A percentile compares a stretch with the other conserved stretches of the same genome.
These are phyloP conservation scores for Pseudonectria buxi DNA, from an alignment of 2,329 filamentous ascomycete genomes.

Conservation along the genomic window DNA sequence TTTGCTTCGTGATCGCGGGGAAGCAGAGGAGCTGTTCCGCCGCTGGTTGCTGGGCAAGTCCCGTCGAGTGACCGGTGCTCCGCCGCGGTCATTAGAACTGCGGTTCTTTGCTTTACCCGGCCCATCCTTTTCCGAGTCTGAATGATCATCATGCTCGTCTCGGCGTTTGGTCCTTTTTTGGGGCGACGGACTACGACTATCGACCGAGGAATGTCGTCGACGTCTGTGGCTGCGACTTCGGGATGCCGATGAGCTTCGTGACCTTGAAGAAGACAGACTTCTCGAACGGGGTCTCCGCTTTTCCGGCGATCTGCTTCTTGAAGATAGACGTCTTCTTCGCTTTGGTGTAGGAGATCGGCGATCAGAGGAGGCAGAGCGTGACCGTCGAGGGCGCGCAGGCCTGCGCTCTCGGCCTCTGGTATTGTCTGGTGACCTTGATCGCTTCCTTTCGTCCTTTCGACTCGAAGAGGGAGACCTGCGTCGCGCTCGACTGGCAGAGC, in stretches of 20 bases:
- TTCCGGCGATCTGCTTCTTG: conserved; percentile 39
- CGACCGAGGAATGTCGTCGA: conserved; percentile 2
- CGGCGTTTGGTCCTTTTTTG: conserved; percentile 11
- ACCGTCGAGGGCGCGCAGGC: conserved; percentile 16
- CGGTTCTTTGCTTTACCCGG: conserved; percentile 3
- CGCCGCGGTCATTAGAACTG: conserved; percentile 7
- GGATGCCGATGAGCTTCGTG: conserved; percentile 30
- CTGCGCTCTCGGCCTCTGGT: conserved; percentile 17
- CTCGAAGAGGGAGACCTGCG: conserved; percentile 28
- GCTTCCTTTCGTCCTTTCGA: conserved; percentile 29
- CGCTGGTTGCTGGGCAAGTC: conserved; percentile 27
- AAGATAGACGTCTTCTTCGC: conserved; percentile 43
- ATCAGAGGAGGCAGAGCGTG: conserved; percentile 31
- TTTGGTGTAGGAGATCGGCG: conserved; percentile 41
- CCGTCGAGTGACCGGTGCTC: conserved; percentile 9
- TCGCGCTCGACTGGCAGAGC: conserved; percentile 27
- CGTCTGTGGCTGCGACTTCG: conserved; percentile 21
- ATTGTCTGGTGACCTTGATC: conserved; percentile 32
- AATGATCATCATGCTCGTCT: conserved; percentile 9
- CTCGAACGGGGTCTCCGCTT: conserved; percentile 31
- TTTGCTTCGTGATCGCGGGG: conserved; percentile 42
- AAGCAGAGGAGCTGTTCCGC: conserved; percentile 46
- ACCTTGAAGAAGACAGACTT: conserved; percentile 35
- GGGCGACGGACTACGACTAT: conserved; percentile 11
- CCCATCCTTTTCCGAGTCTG: conserved; percentile 7